phyloP scores from a whole-genome alignment of 495 filamentous ascomycete species.

The Penicillium longicatenatum region DNA sequence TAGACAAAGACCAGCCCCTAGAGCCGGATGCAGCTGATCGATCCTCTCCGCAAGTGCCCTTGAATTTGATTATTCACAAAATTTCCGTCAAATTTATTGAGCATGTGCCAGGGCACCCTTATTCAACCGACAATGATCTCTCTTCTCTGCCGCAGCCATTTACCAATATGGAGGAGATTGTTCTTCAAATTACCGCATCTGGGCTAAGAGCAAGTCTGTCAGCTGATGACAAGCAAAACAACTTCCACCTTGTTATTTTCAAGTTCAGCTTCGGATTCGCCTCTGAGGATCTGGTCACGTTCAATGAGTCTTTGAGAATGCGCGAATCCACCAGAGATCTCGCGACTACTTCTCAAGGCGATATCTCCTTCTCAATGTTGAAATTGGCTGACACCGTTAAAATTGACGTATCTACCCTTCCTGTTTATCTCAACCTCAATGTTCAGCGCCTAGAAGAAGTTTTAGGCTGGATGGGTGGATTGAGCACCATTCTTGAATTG shows the following conservation, averaged over 20 bases:
- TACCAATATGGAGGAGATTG: slow-evolving; percentile 34
- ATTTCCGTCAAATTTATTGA: slow-evolving; percentile 68
- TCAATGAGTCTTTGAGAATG: slow-evolving; percentile 66
- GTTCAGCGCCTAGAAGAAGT: slow-evolving; percentile 82
- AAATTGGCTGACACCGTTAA: slow-evolving; percentile 54
- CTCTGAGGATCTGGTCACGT: slow-evolving; percentile 73
- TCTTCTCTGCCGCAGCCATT: slow-evolving; percentile 24
- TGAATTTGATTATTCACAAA: slow-evolving; percentile 55
- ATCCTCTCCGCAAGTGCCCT: slow-evolving; percentile 31
- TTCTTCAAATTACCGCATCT: slow-evolving; percentile 34
- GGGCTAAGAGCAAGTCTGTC: slow-evolving; percentile 32
- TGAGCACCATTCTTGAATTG: slow-evolving; percentile 89
- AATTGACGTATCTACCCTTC: slow-evolving; percentile 77
- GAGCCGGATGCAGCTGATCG: slow-evolving; percentile 18
- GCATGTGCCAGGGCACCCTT: slow-evolving; percentile 50
- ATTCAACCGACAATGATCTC: slow-evolving; percentile 20
- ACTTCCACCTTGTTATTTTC: slow-evolving; percentile 46
- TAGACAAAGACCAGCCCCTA: slow-evolving; percentile 17
- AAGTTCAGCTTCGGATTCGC: slow-evolving; percentile 75
- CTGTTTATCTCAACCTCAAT: slow-evolving; percentile 75
- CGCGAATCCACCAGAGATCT: slow-evolving; percentile 69
- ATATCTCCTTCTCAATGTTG: slow-evolving; percentile 63
- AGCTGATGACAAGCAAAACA: slow-evolving; percentile 20
- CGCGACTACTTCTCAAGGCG: slow-evolving; percentile 57
- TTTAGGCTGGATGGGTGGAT: slow-evolving; percentile 83